Evolutionary conservation across 257 asterid species (phyloP).

Genomic region (Petrea volubilis): DNA sequence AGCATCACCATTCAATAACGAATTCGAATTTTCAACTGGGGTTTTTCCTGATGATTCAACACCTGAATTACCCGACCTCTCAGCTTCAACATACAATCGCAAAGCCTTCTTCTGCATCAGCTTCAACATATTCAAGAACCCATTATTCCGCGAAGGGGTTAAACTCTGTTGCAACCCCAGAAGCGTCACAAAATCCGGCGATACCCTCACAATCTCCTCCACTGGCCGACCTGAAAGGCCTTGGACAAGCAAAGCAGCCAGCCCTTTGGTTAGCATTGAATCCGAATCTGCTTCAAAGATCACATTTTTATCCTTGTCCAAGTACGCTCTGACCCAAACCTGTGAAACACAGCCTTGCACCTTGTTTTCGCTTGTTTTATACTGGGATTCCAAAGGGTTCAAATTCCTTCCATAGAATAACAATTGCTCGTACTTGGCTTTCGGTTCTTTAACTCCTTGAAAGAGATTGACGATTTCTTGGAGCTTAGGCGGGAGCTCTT

Average conservation of each 20-base stretch:
- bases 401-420: constrained; percentile 71
- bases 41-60: constrained; percentile 8
- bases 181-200: constrained; percentile 78
- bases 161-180: constrained; percentile 85
- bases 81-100: constrained; percentile 64
- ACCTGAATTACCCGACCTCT: constrained; percentile 33
- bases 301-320: constrained; percentile 64
- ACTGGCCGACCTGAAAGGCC: constrained; percentile 81
- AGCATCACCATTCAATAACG: constrained; percentile 18
- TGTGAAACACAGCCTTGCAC: constrained; percentile 93
- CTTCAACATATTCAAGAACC: constrained; percentile 86
- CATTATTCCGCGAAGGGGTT: constrained; percentile 86
- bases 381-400: constrained; percentile 56
- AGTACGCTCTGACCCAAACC: constrained; percentile 86
- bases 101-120: constrained; percentile 83
- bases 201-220: constrained; percentile 67
- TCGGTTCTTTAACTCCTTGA: constrained; percentile 67
- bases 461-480: constrained; percentile 75
- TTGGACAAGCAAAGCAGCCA: constrained; percentile 87
- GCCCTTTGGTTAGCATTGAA: constrained; percentile 74
- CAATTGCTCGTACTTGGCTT: constrained; percentile 77
- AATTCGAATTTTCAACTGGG: constrained; percentile 26
- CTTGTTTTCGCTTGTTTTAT: constrained; percentile 62
- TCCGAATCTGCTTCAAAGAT: constrained; percentile 92
- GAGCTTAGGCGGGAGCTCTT: constrained; percentile 78